phyloP scores from a whole-genome alignment of 495 filamentous ascomycete genomes.

The Hypoxylon fragiforme region DNA sequence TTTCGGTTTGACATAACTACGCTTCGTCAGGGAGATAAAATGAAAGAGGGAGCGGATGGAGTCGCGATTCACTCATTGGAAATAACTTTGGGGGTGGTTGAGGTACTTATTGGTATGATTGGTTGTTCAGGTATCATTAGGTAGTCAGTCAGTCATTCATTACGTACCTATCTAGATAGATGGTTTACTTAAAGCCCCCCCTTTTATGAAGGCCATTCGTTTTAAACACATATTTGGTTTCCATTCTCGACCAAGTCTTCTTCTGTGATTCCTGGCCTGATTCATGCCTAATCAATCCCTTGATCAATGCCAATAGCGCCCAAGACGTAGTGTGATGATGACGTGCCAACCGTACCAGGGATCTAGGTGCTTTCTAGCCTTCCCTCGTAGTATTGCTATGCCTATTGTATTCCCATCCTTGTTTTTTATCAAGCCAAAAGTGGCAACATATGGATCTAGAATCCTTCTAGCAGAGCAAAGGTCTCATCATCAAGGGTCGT shows the following conservation, averaged over 20 bases:
- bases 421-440: too few species aligned
- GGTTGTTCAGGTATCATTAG: conserved; percentile 32
- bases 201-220: conserved; percentile 27
- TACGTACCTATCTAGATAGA: conserved; percentile 27
- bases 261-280: conserved; percentile 11
- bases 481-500: conserved; percentile 89
- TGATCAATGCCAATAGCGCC: conserved; percentile 21
- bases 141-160: conserved; percentile 32
- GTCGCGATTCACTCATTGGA: conserved; percentile 14
- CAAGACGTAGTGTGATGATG: neutral
- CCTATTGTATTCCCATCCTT: neutral
- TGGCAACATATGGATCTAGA: neutral
- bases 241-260: conserved; percentile 7
- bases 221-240: conserved; percentile 9
- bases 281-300: conserved; percentile 1
- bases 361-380: too few species aligned
- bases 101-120: conserved; percentile 3
- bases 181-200: conserved; percentile 18
- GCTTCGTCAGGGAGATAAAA: too few species aligned
- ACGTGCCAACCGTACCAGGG: too few species aligned
- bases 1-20: too few species aligned
- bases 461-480: conserved; percentile 68
- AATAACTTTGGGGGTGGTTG: too few species aligned
- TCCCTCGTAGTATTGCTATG: neutral
- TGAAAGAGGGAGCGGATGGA: too few species aligned